Evolutionary conservation across 768 basidiomycete species (phyloP), one percentile per base, ranked within the genome.

Genomic region (Mycena polygramma): DNA sequence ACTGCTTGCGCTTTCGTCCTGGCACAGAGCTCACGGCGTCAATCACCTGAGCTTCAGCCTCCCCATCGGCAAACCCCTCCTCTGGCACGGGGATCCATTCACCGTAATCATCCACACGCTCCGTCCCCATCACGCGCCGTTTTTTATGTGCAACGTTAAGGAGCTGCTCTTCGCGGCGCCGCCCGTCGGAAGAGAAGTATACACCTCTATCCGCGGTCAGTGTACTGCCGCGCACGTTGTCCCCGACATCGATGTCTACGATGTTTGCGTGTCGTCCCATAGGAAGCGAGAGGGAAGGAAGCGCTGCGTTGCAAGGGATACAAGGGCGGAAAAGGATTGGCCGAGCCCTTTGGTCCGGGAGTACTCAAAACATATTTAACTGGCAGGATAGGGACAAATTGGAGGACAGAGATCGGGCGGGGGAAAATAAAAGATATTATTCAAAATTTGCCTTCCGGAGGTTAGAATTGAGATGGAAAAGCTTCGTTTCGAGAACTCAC

Each of bases 1-100:
- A 55, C 7, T 51, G 26, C 48, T 69, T 69, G 9, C 68, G 46
- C 35, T 63, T 69, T 4, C 24, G 52, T 0, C 22, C 4, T 26
- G 26, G 43, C 20, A 24, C 41, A 8, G 57, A 4, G 39, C 59
- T 36, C 30, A 54, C 36, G 1, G 20, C 39, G 8, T 54, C 43
- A 7, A 26, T 55, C 1, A 39, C 22, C 15, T 53, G 22, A 2
- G 52, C 30, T 1, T n/a, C 45, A 30, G 45, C 8, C 3, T 53
- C 52, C 1, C 1, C 14, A 4, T 35, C 24, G 26, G 30, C 52
- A 15, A 30, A 53, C 14, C 52, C 52, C 30, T 53, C 36, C 9
- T 66, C 64, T 0, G 62, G 63, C 3, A 57, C 36, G 3, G 63
- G 63, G 24, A 57, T 24, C 63, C 68, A 64, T 19, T 26, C 4